A percentile compares a stretch with the other conserved stretches of the same genome.
These are phyloP conservation scores for Auriscalpium orientale DNA, from an alignment of 768 basidiomycete genomes.

Conservation along the genomic window DNA sequence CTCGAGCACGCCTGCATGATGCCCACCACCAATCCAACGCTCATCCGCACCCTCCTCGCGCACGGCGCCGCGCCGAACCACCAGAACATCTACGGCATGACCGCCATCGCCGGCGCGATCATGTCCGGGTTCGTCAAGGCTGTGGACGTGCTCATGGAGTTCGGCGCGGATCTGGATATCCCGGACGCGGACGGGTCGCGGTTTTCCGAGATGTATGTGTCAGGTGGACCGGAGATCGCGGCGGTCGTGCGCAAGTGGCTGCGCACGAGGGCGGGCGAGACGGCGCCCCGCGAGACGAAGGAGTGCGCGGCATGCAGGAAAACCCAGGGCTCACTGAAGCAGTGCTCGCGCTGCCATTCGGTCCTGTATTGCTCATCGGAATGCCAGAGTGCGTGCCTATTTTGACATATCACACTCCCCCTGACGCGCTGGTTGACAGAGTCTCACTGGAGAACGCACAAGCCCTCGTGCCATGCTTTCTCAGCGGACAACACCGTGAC, in stretches of 20 bases:
- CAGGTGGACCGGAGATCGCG: slow-evolving; percentile 36
- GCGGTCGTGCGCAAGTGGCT: slow-evolving; percentile 41
- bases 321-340: slow-evolving; percentile 34
- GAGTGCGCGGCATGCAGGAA: slow-evolving; percentile 34
- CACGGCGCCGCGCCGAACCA: slow-evolving; percentile 42
- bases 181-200: slow-evolving; percentile 32
- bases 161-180: slow-evolving; percentile 37
- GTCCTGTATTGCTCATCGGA: slow-evolving; percentile 41
- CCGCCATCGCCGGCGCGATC: slow-evolving; percentile 31
- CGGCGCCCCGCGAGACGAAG: slow-evolving; percentile 35
- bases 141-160: slow-evolving; percentile 42
- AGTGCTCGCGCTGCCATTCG: slow-evolving; percentile 23
- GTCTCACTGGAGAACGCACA: slow-evolving; percentile 41
- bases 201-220: slow-evolving; percentile 22
- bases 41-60: slow-evolving; percentile 35
- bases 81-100: slow-evolving; percentile 42
- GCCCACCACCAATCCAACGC: slow-evolving; percentile 17
- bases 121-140: slow-evolving; percentile 8
- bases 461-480: slow-evolving; percentile 40
- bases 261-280: slow-evolving; percentile 36
- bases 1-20: slow-evolving; percentile 38
- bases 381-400: slow-evolving; percentile 41
- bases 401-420: not conserved
- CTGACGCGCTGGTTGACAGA: slow-evolving; percentile 23
- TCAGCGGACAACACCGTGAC: slow-evolving; percentile 34